Evolutionary conservation across 1,139 yeast species (phyloP), one percentile per base, ranked within the genome.

Genomic region (Geotrichum citri-aurantii): DNA sequence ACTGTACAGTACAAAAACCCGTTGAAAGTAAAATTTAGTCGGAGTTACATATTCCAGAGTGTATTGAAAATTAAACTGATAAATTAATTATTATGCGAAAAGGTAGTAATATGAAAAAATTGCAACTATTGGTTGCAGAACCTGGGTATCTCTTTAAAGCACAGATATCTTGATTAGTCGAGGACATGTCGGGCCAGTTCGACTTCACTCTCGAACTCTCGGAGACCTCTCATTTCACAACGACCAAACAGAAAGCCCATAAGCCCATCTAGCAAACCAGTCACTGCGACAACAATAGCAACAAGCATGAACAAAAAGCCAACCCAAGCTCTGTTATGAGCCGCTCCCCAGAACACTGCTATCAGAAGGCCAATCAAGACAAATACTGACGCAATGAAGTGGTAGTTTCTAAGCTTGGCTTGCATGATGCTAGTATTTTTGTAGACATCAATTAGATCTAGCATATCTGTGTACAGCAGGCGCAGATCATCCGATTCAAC

Each of bases 231-330:
- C 64, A 77, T 73, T 69, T 95, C 99, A 23, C 83, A 79, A 54
- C 91, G 78, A 0, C 95, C 95, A 66, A 92, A 93, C 52, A 89
- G 69, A 62, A 79, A 81, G 61, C 95, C 92, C 59, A 93, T 86
- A 58, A 89, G 68, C 0, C 97, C 97, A 68, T 90, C 85, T 1
- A 88, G 69, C 0, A 82, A 75, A 0, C 97, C 97, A 0, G 93
- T 79, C 6, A 82, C 77, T 0, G 84, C 79, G 5, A 88, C 70
- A 0, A 83, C 65, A 19, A 83, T 65, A 2, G 72, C 75, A 3
- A 64, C 65, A 12, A 74, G 55, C 69, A 88, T 76, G 44, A 87
- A 71, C 1, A 87, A 79, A 0, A 87, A 80, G 0, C 83, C 77
- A 81, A 86, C 83, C 12, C 84, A 81, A 1, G 82, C 80, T 26